phyloP scores from a whole-genome alignment of 2,329 filamentous ascomycete genomes.

The Arachnopeziza araneosa region DNA sequence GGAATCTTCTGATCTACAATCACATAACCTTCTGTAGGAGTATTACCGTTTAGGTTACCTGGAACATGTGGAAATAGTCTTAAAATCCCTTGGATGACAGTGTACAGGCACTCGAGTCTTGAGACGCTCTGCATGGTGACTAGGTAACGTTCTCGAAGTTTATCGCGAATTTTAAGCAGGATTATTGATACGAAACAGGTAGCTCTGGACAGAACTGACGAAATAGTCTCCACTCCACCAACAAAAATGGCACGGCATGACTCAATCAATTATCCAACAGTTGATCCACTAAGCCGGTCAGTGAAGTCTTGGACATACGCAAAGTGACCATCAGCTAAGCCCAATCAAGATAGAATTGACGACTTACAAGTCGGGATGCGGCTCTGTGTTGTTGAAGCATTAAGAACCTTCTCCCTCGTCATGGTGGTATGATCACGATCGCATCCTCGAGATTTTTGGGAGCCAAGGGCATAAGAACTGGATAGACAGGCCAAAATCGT shows the following conservation, averaged over 20 bases:
- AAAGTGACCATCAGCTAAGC: background rate
- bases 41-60: constrained; percentile 9
- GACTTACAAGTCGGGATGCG: constrained; percentile 32
- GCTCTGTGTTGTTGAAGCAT: constrained; percentile 15
- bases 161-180: constrained; percentile 35
- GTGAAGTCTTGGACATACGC: constrained; percentile 22
- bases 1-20: constrained; percentile 11
- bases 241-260: constrained; percentile 25
- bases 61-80: constrained; percentile 32
- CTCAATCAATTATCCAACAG: constrained; percentile 9
- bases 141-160: constrained; percentile 30
- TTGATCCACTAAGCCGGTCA: constrained; percentile 18
- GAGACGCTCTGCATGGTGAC: constrained; percentile 9
- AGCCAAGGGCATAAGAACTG: constrained; percentile 15
- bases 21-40: constrained; percentile 6
- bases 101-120: constrained; percentile 29
- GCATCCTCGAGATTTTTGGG: constrained; percentile 13
- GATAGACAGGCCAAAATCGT: constrained; percentile 10
- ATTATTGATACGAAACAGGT: constrained; percentile 22
- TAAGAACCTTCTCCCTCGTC: constrained; percentile 17
- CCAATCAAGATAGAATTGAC: background rate
- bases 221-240: constrained; percentile 36
- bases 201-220: constrained; percentile 34
- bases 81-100: constrained; percentile 35
- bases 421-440: constrained; percentile 17